These are phyloP conservation scores for Colletotrichum gloeosporioides DNA, from an alignment of 2,329 filamentous ascomycete genomes.

Conservation along the genomic window DNA sequence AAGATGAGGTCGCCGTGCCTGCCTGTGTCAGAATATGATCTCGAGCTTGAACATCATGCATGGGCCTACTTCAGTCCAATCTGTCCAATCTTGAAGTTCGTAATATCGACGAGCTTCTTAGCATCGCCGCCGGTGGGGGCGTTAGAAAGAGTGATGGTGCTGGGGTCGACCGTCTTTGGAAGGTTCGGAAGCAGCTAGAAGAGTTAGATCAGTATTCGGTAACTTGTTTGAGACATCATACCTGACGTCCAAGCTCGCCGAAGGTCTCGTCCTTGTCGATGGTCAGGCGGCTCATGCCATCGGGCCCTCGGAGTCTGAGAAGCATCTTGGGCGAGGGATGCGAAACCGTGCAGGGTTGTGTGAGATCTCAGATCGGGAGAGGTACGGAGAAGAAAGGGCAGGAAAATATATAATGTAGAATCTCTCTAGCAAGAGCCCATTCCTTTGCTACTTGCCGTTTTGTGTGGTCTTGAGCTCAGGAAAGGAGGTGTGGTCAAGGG, in stretches of 20 bases:
- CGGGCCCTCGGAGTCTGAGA: constrained; percentile 85
- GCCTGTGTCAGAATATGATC: constrained; percentile 29
- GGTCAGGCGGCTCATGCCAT: constrained; percentile 88
- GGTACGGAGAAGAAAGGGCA: neutral
- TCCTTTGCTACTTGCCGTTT: neutral
- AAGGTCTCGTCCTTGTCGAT: constrained; percentile 80
- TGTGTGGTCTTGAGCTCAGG: neutral
- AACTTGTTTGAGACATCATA: constrained; percentile 30
- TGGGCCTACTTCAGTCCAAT: constrained; percentile 62
- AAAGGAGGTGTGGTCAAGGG: neutral
- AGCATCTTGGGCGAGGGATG: constrained; percentile 63
- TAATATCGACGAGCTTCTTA: constrained; percentile 64
- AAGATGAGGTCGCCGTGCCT: constrained; percentile 94
- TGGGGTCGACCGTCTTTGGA: constrained; percentile 66
- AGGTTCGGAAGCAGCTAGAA: constrained; percentile 62
- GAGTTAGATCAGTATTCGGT: constrained; percentile 19
- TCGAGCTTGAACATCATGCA: neutral
- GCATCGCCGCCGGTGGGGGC: constrained; percentile 62
- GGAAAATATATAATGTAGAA: neutral
- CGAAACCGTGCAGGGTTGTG: neutral
- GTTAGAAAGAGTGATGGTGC: constrained; percentile 67
- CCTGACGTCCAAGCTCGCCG: constrained; percentile 60
- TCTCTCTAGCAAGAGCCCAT: neutral
- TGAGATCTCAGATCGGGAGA: neutral
- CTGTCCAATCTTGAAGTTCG: constrained; percentile 59